Base-by-base conservation (phyloP, 2,329 filamentous ascomycete genomes). In the Penicillium sp. region DNA sequence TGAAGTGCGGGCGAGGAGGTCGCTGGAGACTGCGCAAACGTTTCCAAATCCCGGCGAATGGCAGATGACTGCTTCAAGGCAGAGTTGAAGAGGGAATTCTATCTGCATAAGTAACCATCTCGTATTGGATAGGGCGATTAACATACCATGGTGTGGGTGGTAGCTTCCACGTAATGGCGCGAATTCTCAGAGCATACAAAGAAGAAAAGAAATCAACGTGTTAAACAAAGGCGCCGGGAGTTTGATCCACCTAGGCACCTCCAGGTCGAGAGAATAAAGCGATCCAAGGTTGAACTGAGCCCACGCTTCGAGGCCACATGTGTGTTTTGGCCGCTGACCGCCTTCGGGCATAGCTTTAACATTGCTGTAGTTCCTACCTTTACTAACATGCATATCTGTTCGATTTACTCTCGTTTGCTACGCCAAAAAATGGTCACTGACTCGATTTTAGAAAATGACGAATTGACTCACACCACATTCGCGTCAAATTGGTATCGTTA, bases 71-170 rank as follows among this genome's bases (percentile, higher is more conserved):
- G 91, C 78, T 91, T 91, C 53, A 95, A 81, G 52, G 90, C 90
- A 56, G 90, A 89, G 74, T 96, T 96, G 80, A 93, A 96, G 50
- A 91, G 82, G 45, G 90, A 88, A 69, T 93, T 93, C 90, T 91
- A 53, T 64, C 6, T 62, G 49, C 22, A 39, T 49, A 16, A 55
- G 52, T 46, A 39, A 48, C 13, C 8, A 43, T 47, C 26, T 24
- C 7, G 47, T 47, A 26, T 39, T 22, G 31, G n/a, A 47, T 42
- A 33, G 31, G 21, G 16, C 14, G 26, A 29, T 37, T 19, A 10
- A n/a, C 56, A 49, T 63, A 68, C 65, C 66, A 68, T 58, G 47
- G 58, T 55, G 29, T 49, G 31, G 49, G n/a, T 33, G 43, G 33
- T 31, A 29, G 52, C 6, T 33, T 19, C 43, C 29, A 33, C 43